These are phyloP conservation scores for Russula brevipes DNA, from an alignment of 768 basidiomycete genomes.

Conservation along the genomic window DNA sequence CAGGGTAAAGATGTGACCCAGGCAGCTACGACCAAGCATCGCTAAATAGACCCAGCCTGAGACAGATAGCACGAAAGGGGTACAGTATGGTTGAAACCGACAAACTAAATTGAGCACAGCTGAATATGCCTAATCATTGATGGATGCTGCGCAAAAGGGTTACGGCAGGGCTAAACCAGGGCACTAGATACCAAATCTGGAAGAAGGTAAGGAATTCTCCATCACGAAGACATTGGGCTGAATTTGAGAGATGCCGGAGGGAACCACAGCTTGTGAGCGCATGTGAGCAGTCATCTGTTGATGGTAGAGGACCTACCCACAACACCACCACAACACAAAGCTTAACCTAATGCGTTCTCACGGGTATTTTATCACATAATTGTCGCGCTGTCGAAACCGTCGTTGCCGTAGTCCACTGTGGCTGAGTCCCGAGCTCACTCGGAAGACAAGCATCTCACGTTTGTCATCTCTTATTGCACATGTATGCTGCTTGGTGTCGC, in stretches of 20 bases:
- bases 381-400: not conserved
- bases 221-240: not conserved
- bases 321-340: too few species aligned
- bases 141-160: not conserved
- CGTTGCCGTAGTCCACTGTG: not conserved
- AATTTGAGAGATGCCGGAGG: not conserved
- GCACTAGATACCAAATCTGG: not conserved
- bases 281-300: too few species aligned
- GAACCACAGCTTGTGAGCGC: too few species aligned
- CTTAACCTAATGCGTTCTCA: too few species aligned
- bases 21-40: not conserved
- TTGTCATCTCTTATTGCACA: too few species aligned
- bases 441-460: not conserved
- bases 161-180: not conserved
- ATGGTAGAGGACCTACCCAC: too few species aligned
- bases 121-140: not conserved
- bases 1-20: not conserved
- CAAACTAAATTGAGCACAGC: too few species aligned
- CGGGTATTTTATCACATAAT: too few species aligned
- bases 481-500: too few species aligned
- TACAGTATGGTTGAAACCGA: not conserved
- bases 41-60: conserved; percentile 1
- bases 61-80: not conserved
- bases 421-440: not conserved
- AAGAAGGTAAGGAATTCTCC: not conserved